A percentile compares a stretch with the other conserved stretches of the same genome.
Conservation (phyloP, 495 filamentous ascomycete species). For the Jackrogersella minutella region DNA sequence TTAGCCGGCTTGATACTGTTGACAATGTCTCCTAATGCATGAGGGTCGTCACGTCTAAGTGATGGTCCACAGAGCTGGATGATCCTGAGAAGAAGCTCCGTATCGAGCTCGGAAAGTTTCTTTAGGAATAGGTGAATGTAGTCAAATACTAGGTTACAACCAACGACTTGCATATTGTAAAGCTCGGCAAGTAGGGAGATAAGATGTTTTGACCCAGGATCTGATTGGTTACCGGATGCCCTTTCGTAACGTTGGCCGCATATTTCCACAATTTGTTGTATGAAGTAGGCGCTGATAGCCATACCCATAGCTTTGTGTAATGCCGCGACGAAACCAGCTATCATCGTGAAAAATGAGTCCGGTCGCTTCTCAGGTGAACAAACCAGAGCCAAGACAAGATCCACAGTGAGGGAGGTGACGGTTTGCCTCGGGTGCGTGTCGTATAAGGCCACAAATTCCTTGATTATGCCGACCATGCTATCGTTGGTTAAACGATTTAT, state of each 20-base stretch:
- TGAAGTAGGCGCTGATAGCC: conserved; percentile 84
- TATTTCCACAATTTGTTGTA: conserved; percentile 77
- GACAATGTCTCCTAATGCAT: conserved; percentile 90
- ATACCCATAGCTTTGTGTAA: conserved; percentile 85
- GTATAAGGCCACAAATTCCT: conserved; percentile 84
- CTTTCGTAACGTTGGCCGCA: conserved; percentile 64
- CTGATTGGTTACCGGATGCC: conserved; percentile 55
- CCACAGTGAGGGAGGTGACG: conserved; percentile 79
- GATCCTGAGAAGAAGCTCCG: conserved; percentile 86
- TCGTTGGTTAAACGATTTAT: conserved; percentile 93
- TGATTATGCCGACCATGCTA: conserved; percentile 80
- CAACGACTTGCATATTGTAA: conserved; percentile 90
- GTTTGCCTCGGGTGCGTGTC: conserved; percentile 79
- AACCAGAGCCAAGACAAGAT: conserved; percentile 76
- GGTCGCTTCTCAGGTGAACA: conserved; percentile 77
- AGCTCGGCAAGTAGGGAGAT: conserved; percentile 84
- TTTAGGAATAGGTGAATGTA: conserved; percentile 80
- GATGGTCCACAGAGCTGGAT: conserved; percentile 82
- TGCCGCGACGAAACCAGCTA: conserved; percentile 88
- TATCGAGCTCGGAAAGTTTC: conserved; percentile 85
- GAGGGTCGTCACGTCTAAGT: conserved; percentile 88
- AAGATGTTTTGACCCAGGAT: conserved; percentile 60
- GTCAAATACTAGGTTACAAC: conserved; percentile 84
- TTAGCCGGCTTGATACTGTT: conserved; percentile 76
- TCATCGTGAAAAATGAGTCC: conserved; percentile 89